A percentile compares a stretch with the other conserved stretches of the same genome.
Conservation (phyloP, 2,329 filamentous ascomycete genomes). For the Beauveria medogensis region DNA sequence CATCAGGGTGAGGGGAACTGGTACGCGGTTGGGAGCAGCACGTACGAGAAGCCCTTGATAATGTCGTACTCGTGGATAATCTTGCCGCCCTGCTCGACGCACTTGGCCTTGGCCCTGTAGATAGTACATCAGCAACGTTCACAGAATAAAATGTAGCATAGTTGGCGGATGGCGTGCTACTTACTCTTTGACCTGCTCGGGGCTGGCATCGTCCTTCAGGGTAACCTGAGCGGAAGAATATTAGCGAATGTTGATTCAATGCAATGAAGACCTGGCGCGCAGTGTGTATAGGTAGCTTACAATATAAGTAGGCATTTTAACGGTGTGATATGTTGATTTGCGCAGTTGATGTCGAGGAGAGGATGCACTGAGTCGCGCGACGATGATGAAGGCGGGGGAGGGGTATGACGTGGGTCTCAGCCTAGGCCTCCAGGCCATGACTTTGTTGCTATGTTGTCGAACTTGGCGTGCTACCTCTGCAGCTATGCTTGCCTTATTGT, state of each 20-base stretch:
- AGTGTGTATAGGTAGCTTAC: conserved; percentile 25
- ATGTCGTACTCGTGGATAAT: conserved; percentile 78
- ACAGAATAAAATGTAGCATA: not conserved
- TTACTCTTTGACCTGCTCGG: conserved; percentile 61
- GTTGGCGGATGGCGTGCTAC: conserved; percentile 18
- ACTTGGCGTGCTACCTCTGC: not conserved
- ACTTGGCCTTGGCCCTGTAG: conserved; percentile 66
- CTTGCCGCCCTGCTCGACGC: conserved; percentile 66
- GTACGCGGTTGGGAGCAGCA: conserved; percentile 15
- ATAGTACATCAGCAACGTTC: not conserved
- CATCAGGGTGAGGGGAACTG: not conserved
- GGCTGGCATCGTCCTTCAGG: conserved; percentile 61
- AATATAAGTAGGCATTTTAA: conserved; percentile 49
- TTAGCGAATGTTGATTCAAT: not conserved
- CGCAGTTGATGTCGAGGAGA: not conserved
- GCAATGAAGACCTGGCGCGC: too few species aligned
- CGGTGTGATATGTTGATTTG: not conserved
- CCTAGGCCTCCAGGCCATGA: not conserved
- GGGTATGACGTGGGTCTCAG: conserved; percentile 8
- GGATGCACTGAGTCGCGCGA: conserved; percentile 2
- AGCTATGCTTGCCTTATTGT: not conserved
- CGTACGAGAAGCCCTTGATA: conserved; percentile 91
- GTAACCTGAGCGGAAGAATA: conserved; percentile 54
- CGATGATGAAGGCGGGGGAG: conserved; percentile 11
- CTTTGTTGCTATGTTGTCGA: not conserved